Base-by-base conservation (phyloP, 306 rosid genomes). In the cucumber (Cucumis sativus) region DNA sequence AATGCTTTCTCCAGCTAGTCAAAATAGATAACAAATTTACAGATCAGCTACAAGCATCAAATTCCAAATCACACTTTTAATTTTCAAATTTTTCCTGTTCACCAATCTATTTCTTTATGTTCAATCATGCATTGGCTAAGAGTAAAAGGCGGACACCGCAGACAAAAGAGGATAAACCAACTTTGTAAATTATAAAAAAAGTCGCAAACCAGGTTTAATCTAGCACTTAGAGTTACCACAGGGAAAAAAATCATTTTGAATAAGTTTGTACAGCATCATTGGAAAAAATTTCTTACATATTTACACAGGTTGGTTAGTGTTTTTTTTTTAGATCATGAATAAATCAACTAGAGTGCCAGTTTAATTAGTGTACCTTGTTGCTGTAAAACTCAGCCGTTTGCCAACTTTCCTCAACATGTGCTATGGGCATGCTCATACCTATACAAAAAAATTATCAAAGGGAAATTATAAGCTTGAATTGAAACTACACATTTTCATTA, bases 361-460 rank as follows among this genome's bases (percentile, higher is more conserved):
- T 33, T 12, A 73, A 74, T 76, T 77, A 52, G 15, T 77, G 73
- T 90, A 95, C 99, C 99, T 92, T 95, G 88, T 95, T 95, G 86
- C 86, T 66, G 86, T 95, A 95, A 86, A 95, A 95, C 86, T 95
- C 99, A 64, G 99, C 96, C 97, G 91, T 88, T 84, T 95, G 97
- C 99, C 99, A 95, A 85, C 88, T 95, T 83, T 92, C 99, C 88
- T 95, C 99, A 71, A 95, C 97, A 35, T 95, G 97, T 77, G 99
- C 92, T 41, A 86, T 87, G 76, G 99, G 99, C 99, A 95, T 88
- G 85, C 96, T 91, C 97, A 95, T 89, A 82, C 99, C 99, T 95
- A 83, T 25, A 37, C 73, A 86, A 82, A 85, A 35, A 86, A 82
- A 85, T 21, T 71, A 51, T 52, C 65, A 80, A 56, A 71, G 80